These are phyloP conservation scores for Diphasiastrum complanatum DNA, from an alignment of 83 land plant species.

Conservation along the genomic window DNA sequence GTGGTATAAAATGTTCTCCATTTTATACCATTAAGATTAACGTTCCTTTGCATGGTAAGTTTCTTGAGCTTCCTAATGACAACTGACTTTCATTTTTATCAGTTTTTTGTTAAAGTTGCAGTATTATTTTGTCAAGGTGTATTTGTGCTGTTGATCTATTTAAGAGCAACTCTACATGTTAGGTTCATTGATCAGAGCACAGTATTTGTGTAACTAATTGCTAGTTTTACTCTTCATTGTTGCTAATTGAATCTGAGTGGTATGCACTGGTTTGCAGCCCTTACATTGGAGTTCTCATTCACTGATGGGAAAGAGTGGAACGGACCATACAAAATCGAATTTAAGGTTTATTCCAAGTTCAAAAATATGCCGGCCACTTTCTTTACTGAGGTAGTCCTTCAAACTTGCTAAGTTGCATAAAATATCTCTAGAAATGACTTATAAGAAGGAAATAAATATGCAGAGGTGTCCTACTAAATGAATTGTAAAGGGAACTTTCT, in stretches of 20 bases:
- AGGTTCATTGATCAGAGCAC: too few relatives aligned
- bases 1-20: conserved; percentile 64
- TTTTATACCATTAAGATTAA: conserved; percentile 67
- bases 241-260: not conserved
- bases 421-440: too few relatives aligned
- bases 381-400: conserved; percentile 59
- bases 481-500: too few relatives aligned
- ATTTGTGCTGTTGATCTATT: too few relatives aligned
- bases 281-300: conserved; percentile 71
- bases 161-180: too few relatives aligned
- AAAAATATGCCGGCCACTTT: conserved; percentile 50
- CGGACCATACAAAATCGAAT: conserved; percentile 74
- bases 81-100: not conserved
- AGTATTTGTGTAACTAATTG: too few relatives aligned
- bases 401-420: too few relatives aligned
- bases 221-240: conserved; percentile 1
- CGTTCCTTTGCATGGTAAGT: conserved; percentile 70
- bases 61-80: not conserved
- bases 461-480: too few relatives aligned
- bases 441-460: too few relatives aligned
- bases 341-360: conserved; percentile 54
- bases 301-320: conserved; percentile 88
- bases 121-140: too few relatives aligned
- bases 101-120: too few relatives aligned
- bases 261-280: conserved; percentile 43